Evolutionary conservation across 1,139 yeast species (phyloP).

Genomic region (Lodderomyces pseudojiufengensis): DNA sequence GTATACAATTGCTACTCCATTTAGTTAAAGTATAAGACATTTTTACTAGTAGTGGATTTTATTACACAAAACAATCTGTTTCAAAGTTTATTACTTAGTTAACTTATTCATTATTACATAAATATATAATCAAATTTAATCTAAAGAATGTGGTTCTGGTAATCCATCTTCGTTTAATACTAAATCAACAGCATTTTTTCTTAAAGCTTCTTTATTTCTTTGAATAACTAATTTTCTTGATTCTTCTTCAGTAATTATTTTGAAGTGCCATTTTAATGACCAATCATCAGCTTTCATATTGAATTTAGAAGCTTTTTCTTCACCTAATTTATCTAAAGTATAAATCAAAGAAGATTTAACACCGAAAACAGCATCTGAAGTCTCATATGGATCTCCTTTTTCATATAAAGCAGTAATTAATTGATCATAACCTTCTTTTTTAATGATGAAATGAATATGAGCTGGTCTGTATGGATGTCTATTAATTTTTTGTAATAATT

Average conservation of each 20-base stretch:
- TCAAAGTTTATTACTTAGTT: no score
- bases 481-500: constrained; percentile 23
- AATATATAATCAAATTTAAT: constrained; percentile 4
- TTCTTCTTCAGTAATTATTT: constrained; percentile 19
- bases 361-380: constrained; percentile 30
- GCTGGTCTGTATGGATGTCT: constrained; percentile 38
- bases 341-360: constrained; percentile 21
- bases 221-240: constrained; percentile 14
- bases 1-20: no score
- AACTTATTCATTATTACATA: background rate
- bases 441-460: constrained; percentile 31
- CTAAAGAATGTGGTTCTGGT: constrained; percentile 15
- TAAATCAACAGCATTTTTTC: constrained; percentile 10
- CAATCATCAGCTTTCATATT: constrained; percentile 22
- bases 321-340: constrained; percentile 19
- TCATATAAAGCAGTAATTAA: constrained; percentile 30
- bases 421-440: constrained; percentile 24
- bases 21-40: no score
- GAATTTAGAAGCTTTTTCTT: constrained; percentile 18
- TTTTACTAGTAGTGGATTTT: no score
- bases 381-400: constrained; percentile 28
- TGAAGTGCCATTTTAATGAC: constrained; percentile 23
- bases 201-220: constrained; percentile 18
- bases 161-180: constrained; percentile 18
- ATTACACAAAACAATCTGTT: no score